Base-by-base conservation (phyloP, 2,329 filamentous ascomycete species). In the Phialophora macrospora region DNA sequence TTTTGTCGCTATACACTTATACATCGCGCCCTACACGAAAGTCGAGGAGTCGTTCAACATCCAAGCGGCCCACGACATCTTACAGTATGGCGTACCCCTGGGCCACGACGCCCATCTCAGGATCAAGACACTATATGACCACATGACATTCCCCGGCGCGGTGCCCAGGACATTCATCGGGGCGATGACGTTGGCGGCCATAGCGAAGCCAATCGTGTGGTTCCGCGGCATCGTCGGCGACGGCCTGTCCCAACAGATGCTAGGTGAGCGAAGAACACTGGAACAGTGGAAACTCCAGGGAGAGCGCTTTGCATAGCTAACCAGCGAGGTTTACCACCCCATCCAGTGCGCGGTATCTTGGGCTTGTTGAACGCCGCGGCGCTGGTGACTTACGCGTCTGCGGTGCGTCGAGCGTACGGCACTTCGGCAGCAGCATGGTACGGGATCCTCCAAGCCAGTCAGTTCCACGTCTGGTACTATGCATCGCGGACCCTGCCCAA, bases 11-110 rank as follows among this genome's bases (percentile, higher is more conserved):
- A 62, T 90, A 62, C 91, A 97, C 77, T 86, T 96, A 62, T 74
- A 87, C 67, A 76, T 88, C 26, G 87, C 93, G 11, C 95, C 95
- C 0, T 94, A 96, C 80, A 97, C 93, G 64, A 99, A 99, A 78
- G 95, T 99, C 66, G 95, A 99, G 78, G 95, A 99, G 79, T 98
- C 94, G 0, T 98, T 99, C 85, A 97, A 97, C 77, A 87, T 98
- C 65, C 95, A 99, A 77, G 95, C 95, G 5, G 86, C 88, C 2
- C 95, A 98, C 78, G 95, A 99, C 77, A 90, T 99, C 41, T 78
- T 97, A 66, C 85, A 86, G 44, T 92, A 95, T 76, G 93, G 93
- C 26, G 87, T 91, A 1, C 91, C 92, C 0, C 62, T 59, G 11
- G 52, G 52, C 58, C 34, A 62, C 9, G 81, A 88, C 71, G 76